These are phyloP conservation scores for Berberis vulgaris DNA, from an alignment of 164 flowering plant species.

Conservation along the genomic window DNA sequence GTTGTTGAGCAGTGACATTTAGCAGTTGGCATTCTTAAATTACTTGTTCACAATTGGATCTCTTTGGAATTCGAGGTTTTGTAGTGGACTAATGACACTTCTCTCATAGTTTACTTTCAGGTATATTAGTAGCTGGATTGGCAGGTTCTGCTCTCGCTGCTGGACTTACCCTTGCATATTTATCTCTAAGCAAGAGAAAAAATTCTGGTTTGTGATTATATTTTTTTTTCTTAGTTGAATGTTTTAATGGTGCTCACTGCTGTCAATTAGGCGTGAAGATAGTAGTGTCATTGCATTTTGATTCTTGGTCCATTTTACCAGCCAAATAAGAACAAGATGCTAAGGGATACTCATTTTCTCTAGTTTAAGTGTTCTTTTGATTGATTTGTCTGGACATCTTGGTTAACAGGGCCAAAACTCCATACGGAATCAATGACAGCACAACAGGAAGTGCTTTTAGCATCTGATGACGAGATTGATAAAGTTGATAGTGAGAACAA, in stretches of 20 bases:
- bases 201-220: constrained; percentile 41
- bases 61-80: neutral
- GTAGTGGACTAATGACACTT: constrained; percentile 41
- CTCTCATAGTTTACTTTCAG: constrained; percentile 60
- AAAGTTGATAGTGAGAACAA: constrained; percentile 11
- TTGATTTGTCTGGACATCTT: constrained; percentile 1
- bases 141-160: constrained; percentile 62
- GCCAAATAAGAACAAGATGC: too few relatives aligned
- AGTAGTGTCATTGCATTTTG: too few relatives aligned
- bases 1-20: too few relatives aligned
- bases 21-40: too few relatives aligned
- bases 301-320: too few relatives aligned
- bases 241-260: neutral
- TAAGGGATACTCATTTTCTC: too few relatives aligned
- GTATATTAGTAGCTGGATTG: constrained; percentile 55
- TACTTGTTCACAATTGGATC: too few relatives aligned
- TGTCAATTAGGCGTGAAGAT: neutral
- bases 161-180: constrained; percentile 61
- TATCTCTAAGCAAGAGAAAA: constrained; percentile 45
- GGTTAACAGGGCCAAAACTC: constrained; percentile 35
- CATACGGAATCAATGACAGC: constrained; percentile 54
- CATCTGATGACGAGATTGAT: constrained; percentile 24
- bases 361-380: too few relatives aligned
- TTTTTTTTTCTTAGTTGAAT: constrained; percentile 1
- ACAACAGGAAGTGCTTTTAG: constrained; percentile 38